A percentile compares a stretch with the other conserved stretches of the same genome.
Conservation (phyloP, 768 basidiomycete genomes). For the Auriscalpium microsporum region DNA sequence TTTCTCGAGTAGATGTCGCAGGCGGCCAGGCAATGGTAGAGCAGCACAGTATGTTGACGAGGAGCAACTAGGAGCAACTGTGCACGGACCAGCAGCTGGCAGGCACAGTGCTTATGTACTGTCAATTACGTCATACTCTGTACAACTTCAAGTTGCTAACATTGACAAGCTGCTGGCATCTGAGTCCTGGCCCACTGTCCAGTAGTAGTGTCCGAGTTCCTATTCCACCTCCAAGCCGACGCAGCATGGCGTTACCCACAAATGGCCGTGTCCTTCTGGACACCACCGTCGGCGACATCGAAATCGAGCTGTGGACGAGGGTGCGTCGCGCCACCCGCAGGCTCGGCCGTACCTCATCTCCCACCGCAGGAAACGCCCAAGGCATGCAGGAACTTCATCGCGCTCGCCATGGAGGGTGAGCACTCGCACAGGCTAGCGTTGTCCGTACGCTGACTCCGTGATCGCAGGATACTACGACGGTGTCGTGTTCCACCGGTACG, state of each 20-base stretch:
- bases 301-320: conserved; percentile 92
- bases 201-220: too few species aligned
- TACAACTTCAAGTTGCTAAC: too few species aligned
- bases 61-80: too few species aligned
- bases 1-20: too few species aligned
- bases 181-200: too few species aligned
- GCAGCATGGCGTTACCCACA: conserved; percentile 71
- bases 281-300: conserved; percentile 81
- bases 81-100: too few species aligned
- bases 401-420: conserved; percentile 84
- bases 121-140: too few species aligned
- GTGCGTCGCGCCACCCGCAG: conserved; percentile 27
- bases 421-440: conserved; percentile 8
- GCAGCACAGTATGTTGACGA: too few species aligned
- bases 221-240: too few species aligned
- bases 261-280: conserved; percentile 80
- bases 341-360: neutral
- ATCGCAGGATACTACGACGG: conserved; percentile 87
- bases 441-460: neutral
- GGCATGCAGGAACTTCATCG: conserved; percentile 85
- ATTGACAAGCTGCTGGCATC: too few species aligned
- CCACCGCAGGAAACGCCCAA: conserved; percentile 76
- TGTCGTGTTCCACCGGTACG: conserved; percentile 84
- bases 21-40: too few species aligned
- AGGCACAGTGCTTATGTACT: too few species aligned